These are phyloP conservation scores for Entonaema liquescens DNA, from an alignment of 495 filamentous ascomycete genomes.

Conservation along the genomic window DNA sequence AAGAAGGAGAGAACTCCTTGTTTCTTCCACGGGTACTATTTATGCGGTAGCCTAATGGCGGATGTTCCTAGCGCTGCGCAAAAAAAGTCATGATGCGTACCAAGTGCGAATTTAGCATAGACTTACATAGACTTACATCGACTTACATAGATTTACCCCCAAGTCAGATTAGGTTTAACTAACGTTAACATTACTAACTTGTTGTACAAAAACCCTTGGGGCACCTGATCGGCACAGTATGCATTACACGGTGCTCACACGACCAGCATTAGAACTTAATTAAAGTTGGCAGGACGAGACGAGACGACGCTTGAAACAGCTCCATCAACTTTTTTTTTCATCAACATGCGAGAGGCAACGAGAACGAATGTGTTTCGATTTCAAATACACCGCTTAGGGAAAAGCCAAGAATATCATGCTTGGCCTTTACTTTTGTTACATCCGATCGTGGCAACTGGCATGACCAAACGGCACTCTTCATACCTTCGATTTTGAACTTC, in stretches of 20 bases:
- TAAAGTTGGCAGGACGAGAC: conserved; percentile 16
- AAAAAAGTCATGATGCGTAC: background rate
- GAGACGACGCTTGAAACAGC: conserved; percentile 30
- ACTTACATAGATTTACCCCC: background rate
- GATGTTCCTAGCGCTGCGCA: conserved; percentile 3
- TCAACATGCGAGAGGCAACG: conserved; percentile 10
- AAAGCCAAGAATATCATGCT: background rate
- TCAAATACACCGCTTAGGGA: background rate
- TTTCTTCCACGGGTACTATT: background rate
- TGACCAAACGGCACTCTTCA: background rate
- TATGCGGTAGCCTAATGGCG: conserved; percentile 4
- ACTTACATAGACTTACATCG: background rate
- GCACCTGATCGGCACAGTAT: background rate
- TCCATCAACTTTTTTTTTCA: conserved; percentile 12
- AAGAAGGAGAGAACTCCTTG: conserved; percentile 2
- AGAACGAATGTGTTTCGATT: background rate
- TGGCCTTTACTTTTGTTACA: background rate
- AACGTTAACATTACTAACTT: background rate
- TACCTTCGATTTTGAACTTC: background rate
- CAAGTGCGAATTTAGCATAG: background rate
- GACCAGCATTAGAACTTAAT: conserved; percentile 6
- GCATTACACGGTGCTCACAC: background rate
- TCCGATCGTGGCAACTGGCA: conserved; percentile 1
- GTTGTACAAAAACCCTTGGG: background rate
- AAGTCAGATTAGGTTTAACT: background rate